Percentiles rank a stretch among this genome's conserved stretches.
Conservation (phyloP, 2,329 filamentous ascomycete genomes). For the Calonectria pteridis region DNA sequence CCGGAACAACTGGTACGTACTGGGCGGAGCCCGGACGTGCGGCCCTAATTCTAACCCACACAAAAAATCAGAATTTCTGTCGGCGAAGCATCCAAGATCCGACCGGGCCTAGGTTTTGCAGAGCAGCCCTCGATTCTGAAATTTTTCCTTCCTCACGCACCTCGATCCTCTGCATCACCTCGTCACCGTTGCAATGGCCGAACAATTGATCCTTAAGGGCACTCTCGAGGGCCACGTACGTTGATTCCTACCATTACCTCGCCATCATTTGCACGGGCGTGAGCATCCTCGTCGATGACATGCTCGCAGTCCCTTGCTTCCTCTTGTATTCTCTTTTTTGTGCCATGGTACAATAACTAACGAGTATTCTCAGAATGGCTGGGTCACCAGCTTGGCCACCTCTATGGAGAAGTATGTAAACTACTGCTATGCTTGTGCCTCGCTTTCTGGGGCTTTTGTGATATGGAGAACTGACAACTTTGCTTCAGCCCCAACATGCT, state of each 20-base stretch:
- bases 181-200: slow-evolving; percentile 77
- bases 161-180: slow-evolving; percentile 54
- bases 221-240: slow-evolving; percentile 96
- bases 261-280: slow-evolving; percentile 31
- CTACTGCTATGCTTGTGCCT: background rate
- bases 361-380: slow-evolving; percentile 77
- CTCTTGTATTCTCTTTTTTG: background rate
- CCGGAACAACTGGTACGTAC: slow-evolving; percentile 36
- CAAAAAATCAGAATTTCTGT: slow-evolving; percentile 61
- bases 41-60: slow-evolving; percentile 67
- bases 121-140: slow-evolving; percentile 46
- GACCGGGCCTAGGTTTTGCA: slow-evolving; percentile 47
- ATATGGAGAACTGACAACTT: slow-evolving; percentile 26
- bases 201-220: slow-evolving; percentile 95
- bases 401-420: slow-evolving; percentile 94
- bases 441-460: slow-evolving; percentile 9
- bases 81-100: slow-evolving; percentile 45
- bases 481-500: slow-evolving; percentile 93
- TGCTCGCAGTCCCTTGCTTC: slow-evolving; percentile 20
- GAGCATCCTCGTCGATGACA: slow-evolving; percentile 29
- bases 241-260: slow-evolving; percentile 46
- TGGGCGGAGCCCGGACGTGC: slow-evolving; percentile 45
- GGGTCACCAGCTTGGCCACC: slow-evolving; percentile 98
- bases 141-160: slow-evolving; percentile 53
- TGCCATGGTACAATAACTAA: slow-evolving; percentile 37